Percentiles rank a stretch among this genome's conserved stretches.
These are phyloP conservation scores for Macaranga tanarius DNA, from an alignment of 441 rosid species.

Conservation along the genomic window DNA sequence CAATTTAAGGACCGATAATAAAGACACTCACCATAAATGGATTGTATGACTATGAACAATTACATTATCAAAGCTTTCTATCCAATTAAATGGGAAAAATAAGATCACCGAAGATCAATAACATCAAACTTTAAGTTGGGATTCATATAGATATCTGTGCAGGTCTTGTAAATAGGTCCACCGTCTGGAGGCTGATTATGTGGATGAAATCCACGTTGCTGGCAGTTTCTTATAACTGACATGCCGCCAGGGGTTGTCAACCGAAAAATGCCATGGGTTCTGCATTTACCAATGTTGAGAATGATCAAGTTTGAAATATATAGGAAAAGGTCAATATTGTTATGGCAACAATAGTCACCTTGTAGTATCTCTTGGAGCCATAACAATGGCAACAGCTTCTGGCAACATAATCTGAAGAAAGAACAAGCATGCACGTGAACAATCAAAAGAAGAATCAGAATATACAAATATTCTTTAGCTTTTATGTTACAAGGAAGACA, in stretches of 20 bases:
- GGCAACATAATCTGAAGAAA: slow-evolving; percentile 86
- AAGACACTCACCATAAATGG: slow-evolving; percentile 11
- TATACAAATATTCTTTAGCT: neutral
- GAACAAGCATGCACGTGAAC: slow-evolving; percentile 11
- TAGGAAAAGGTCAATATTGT: neutral
- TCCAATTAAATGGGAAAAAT: slow-evolving; percentile 11
- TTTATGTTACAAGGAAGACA: neutral
- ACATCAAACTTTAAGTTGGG: slow-evolving; percentile 73
- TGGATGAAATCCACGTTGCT: slow-evolving; percentile 83
- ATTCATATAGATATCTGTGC: slow-evolving; percentile 88
- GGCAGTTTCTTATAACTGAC: slow-evolving; percentile 85
- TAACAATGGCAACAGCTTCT: slow-evolving; percentile 93
- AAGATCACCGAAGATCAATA: slow-evolving; percentile 76
- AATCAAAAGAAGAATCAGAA: slow-evolving; percentile 2
- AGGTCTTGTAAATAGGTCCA: slow-evolving; percentile 76
- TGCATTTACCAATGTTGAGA: slow-evolving; percentile 17
- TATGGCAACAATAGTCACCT: slow-evolving; percentile 38
- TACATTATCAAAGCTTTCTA: slow-evolving; percentile 15
- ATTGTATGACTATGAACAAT: slow-evolving; percentile 26
- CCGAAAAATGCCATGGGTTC: slow-evolving; percentile 88
- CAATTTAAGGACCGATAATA: neutral
- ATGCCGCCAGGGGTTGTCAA: slow-evolving; percentile 94
- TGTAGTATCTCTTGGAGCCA: slow-evolving; percentile 86
- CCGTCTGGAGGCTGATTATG: slow-evolving; percentile 79
- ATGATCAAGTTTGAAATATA: neutral